Evolutionary conservation across 805 yeast genomes (phyloP).

Genomic region (Yarrowia divulgata): DNA sequence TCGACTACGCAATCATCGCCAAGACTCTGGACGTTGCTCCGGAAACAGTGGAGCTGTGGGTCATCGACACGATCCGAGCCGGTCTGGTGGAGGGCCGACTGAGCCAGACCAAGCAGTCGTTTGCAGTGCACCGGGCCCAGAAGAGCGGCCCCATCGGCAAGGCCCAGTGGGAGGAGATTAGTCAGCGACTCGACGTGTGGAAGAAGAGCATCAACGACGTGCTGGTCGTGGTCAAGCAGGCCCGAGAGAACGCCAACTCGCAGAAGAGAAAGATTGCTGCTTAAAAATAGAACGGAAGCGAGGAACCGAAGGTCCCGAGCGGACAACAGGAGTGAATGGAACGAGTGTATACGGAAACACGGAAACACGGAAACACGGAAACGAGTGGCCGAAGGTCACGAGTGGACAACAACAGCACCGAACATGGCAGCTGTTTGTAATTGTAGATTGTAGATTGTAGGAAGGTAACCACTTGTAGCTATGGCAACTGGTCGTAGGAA

Average conservation of each 20-base stretch:
- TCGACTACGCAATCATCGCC: slow-evolving; percentile 51
- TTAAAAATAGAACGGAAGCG: neutral
- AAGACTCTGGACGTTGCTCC: slow-evolving; percentile 48
- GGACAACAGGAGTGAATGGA: no score
- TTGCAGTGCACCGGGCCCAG: slow-evolving; percentile 51
- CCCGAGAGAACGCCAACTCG: slow-evolving; percentile 45
- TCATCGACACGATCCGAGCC: slow-evolving; percentile 54
- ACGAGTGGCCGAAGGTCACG: no score
- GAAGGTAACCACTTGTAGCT: no score
- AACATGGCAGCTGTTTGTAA: no score
- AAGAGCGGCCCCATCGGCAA: slow-evolving; percentile 51
- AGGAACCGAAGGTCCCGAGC: no score
- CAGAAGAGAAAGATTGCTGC: slow-evolving; percentile 40
- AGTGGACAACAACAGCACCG: no score
- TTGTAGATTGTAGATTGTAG: no score
- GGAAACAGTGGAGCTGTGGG: slow-evolving; percentile 52
- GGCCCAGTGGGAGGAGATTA: slow-evolving; percentile 52
- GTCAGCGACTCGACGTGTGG: slow-evolving; percentile 51
- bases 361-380: no score
- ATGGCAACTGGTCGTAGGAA: no score
- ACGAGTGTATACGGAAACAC: no score
- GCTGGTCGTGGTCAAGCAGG: slow-evolving; percentile 47
- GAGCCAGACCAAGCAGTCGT: slow-evolving; percentile 52
- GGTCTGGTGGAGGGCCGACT: slow-evolving; percentile 55
- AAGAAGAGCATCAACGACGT: slow-evolving; percentile 49